Evolutionary conservation across 202 grass and related monocot genomes (phyloP), one percentile per base, ranked within the genome.

Genomic region (Saccharum hybrid): DNA sequence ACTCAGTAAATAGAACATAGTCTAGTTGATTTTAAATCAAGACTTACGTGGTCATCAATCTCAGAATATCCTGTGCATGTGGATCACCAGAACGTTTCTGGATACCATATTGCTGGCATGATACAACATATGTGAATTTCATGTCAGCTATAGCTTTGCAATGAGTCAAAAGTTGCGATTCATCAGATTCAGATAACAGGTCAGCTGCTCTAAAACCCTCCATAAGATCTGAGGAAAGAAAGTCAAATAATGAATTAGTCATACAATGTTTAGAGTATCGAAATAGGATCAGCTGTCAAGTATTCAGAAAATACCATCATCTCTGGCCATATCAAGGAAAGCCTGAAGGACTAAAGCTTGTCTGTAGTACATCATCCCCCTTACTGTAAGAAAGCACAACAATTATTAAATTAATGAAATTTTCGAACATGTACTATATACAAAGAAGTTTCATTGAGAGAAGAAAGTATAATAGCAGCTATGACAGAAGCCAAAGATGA

Each of bases 361-460:
- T 82, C 92, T 83, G 84, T 95, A 98, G 78, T 95, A 98, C 96
- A 98, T 98, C 96, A 98, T 95, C 65, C 96, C 96, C 77, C 93
- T 87, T 67, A 98, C 96, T 98, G 89, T 74, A 85, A 83, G 65
- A 68, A 52, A 75, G 82, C 19, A 22, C 56, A 78, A 82, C 42
- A 12, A 40, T 63, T 78, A 45, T 71, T 81, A 73, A 88, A 81
- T 28, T 7, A 66, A 59, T 46, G 0, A 82, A 86, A 73, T 43
- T 83, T 70, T 68, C 3, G 7, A 81, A 42, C 10, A 80, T 57
- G 64, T 31, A 66, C 23, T 65, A 34, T 34, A 15, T 54, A 82
- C 8, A 59, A 59, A 64, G 26, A 59, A 51, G 23, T 83, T 71
- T 66, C 42, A 62, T 74, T 71, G 13, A 79, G 34, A 74, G 14